phyloP scores from a whole-genome alignment of 2,329 filamentous ascomycete genomes.

The Triangularia setosa region DNA sequence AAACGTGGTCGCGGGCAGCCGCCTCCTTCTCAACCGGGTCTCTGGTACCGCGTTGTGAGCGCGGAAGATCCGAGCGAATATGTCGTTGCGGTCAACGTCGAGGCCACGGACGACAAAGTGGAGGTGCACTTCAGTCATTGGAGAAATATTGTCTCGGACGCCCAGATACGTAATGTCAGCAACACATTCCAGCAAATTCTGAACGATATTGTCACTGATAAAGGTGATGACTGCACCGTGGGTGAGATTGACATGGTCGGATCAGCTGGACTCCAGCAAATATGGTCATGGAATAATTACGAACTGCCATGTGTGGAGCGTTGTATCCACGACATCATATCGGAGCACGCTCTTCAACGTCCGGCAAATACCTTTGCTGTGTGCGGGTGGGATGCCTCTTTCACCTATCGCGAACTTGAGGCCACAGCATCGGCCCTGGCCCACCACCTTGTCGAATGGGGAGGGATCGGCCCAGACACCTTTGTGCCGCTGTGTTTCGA shows the following conservation, averaged over 20 bases:
- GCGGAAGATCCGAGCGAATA: slow-evolving; percentile 32
- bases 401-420: slow-evolving; percentile 26
- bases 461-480: slow-evolving; percentile 21
- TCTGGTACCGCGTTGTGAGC: slow-evolving; percentile 20
- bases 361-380: slow-evolving; percentile 33
- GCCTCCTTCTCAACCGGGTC: background rate
- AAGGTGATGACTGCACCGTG: slow-evolving; percentile 20
- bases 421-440: slow-evolving; percentile 17
- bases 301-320: slow-evolving; percentile 17
- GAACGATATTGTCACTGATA: slow-evolving; percentile 14
- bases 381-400: slow-evolving; percentile 23
- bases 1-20: slow-evolving; percentile 15
- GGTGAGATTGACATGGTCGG: slow-evolving; percentile 24
- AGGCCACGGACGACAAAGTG: slow-evolving; percentile 19
- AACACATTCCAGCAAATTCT: slow-evolving; percentile 29
- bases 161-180: slow-evolving; percentile 23
- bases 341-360: slow-evolving; percentile 31
- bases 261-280: slow-evolving; percentile 19
- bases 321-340: slow-evolving; percentile 24
- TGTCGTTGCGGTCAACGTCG: slow-evolving; percentile 31
- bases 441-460: slow-evolving; percentile 14
- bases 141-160: slow-evolving; percentile 22
- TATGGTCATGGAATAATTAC: slow-evolving; percentile 22
- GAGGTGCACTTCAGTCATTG: slow-evolving; percentile 26
- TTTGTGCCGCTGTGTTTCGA: slow-evolving; percentile 28